Base-by-base conservation (phyloP, 768 basidiomycete genomes). In the Trametes coccinea region DNA sequence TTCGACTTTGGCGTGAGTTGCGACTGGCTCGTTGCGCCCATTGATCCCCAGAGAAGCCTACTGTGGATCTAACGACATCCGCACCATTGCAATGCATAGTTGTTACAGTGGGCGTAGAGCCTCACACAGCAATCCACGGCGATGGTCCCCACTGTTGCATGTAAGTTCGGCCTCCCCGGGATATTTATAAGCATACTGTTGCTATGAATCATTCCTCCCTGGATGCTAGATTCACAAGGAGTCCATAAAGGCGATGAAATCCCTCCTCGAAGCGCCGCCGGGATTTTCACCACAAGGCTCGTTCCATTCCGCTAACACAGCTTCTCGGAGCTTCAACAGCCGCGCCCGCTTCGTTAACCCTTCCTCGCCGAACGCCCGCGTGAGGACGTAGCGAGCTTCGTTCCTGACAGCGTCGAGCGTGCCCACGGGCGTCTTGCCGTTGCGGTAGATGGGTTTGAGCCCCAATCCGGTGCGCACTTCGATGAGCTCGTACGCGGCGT, bases 401-500 rank as follows among this genome's bases (percentile, higher is more conserved):
- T 6, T 48, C 43, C 59, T 44, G 13, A 71, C 16, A 3, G 72
- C 68, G 10, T 70, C 68, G 13, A 67, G 22, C 3, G 70, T 70
- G 3, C 68, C 68, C 13, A 34, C 44, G 11, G 67, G 66, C 17
- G 39, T 57, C 53, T 54, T 60, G 7, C 67, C 68, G 3, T 61
- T 63, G 3, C 70, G 61, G 41, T 54, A 64, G 16, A 65, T 60
- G 10, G 62, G 61, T 29, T 63, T 60, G 11, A 58, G 44, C 7
- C 61, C 64, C 14, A 53, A 27, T 16, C 69, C 65, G 0, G 53
- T 66, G 29, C 70, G 66, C n/a, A 69, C 68, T 53, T 72, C 66
- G 22, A 72, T 45, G 2, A 72, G 67, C 65, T 72, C 68, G 62
- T 69, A 72, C 2, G 63, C 69, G 34, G 67, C 59, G 22, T 66